A percentile compares a stretch with the other conserved stretches of the same genome.
These are phyloP conservation scores for Ochetophila trinervis DNA, from an alignment of 306 rosid species.

Conservation along the genomic window DNA sequence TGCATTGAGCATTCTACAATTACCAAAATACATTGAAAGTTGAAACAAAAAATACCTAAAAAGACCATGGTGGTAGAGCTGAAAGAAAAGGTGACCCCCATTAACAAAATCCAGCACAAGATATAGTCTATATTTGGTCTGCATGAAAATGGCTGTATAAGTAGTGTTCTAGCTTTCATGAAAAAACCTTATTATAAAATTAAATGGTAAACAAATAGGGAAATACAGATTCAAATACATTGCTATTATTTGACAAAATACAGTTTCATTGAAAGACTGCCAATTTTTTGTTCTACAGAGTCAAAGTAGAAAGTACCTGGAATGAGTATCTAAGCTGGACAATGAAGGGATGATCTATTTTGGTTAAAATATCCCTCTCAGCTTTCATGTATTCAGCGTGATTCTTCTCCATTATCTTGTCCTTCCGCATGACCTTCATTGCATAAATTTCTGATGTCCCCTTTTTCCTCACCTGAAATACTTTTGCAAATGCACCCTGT, in stretches of 20 bases:
- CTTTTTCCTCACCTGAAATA: constrained; percentile 86
- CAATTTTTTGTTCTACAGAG: background rate
- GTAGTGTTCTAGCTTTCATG: constrained; percentile 4
- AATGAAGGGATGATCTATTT: constrained; percentile 78
- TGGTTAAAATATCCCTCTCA: constrained; percentile 86
- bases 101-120: constrained; percentile 95
- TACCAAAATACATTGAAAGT: background rate
- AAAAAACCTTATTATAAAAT: background rate
- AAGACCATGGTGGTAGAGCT: constrained; percentile 92
- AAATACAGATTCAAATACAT: background rate
- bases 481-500: constrained; percentile 95
- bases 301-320: constrained; percentile 52
- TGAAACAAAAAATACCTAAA: constrained; percentile 54
- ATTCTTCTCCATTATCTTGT: constrained; percentile 92
- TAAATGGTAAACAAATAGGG: background rate
- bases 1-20: constrained; percentile 14
- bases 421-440: constrained; percentile 98
- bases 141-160: constrained; percentile 20
- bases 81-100: constrained; percentile 98
- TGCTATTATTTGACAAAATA: background rate
- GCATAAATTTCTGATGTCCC: constrained; percentile 93
- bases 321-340: constrained; percentile 95
- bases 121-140: constrained; percentile 91
- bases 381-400: constrained; percentile 98
- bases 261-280: background rate